Evolutionary conservation across 2,329 filamentous ascomycete species (phyloP).

Genomic region (Aspergillus neotritici): DNA sequence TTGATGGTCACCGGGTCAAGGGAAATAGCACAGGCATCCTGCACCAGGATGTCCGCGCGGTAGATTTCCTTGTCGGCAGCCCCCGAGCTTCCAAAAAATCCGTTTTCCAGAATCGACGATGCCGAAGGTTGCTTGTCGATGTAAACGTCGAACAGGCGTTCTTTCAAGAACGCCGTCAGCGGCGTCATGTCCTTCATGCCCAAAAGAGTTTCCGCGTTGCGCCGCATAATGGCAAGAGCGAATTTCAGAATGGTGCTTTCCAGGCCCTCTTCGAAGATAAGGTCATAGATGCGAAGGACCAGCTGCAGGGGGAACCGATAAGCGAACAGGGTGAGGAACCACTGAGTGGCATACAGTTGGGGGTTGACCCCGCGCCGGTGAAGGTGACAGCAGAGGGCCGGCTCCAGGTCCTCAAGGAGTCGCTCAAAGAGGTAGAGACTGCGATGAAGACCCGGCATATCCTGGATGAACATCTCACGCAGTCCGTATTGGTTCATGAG

Average conservation of each 20-base stretch:
- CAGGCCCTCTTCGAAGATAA: conserved; percentile 88
- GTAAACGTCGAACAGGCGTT: conserved; percentile 92
- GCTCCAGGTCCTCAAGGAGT: conserved; percentile 86
- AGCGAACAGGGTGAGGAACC: conserved; percentile 97
- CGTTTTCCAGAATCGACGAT: conserved; percentile 89
- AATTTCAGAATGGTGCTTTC: conserved; percentile 87
- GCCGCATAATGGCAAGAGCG: conserved; percentile 91
- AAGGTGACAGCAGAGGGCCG: conserved; percentile 89
- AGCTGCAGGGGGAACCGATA: conserved; percentile 96
- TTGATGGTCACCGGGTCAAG: conserved; percentile 78
- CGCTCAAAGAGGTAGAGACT: conserved; percentile 94
- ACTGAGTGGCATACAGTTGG: conserved; percentile 94
- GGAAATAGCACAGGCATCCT: conserved; percentile 83
- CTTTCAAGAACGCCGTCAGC: conserved; percentile 84
- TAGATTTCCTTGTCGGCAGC: conserved; percentile 92
- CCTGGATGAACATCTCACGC: conserved; percentile 85
- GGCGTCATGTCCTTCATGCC: conserved; percentile 86
- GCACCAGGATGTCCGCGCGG: conserved; percentile 84
- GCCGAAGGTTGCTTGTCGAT: conserved; percentile 90
- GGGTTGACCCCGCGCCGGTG: conserved; percentile 80
- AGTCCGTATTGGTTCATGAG: conserved; percentile 96
- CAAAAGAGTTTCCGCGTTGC: conserved; percentile 73
- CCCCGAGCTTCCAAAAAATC: conserved; percentile 91
- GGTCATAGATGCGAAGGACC: conserved; percentile 91
- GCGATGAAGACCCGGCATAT: conserved; percentile 93